Evolutionary conservation across 1,284 basidiomycete genomes (phyloP).

Genomic region (Rhodofomes roseus): DNA sequence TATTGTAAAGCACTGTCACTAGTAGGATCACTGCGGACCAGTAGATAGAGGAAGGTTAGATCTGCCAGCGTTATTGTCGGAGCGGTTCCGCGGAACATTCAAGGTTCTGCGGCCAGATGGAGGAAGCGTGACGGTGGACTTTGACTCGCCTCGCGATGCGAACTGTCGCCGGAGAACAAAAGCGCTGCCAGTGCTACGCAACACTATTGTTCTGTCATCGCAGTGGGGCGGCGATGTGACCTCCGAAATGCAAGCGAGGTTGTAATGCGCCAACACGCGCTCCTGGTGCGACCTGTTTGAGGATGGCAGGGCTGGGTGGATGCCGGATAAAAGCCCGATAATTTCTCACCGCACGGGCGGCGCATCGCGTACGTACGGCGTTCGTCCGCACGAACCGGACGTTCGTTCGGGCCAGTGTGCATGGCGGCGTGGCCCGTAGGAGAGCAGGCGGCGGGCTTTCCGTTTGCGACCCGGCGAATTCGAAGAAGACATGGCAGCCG

Average conservation of each 20-base stretch:
- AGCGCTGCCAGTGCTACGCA: neutral
- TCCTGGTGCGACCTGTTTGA: neutral
- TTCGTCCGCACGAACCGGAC: conserved; percentile 3
- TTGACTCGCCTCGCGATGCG: neutral
- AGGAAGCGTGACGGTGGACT: neutral
- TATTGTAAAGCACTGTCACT: neutral
- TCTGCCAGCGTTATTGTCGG: neutral
- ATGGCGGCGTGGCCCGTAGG: neutral
- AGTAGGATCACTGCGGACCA: neutral
- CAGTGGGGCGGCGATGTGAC: neutral
- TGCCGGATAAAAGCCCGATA: neutral
- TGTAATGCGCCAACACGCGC: neutral
- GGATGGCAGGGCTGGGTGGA: neutral
- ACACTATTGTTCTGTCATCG: neutral
- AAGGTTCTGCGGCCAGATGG: neutral
- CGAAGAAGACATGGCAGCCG: neutral
- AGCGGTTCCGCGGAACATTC: neutral
- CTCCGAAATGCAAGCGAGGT: neutral
- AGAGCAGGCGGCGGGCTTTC: neutral
- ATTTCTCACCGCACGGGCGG: conserved; percentile 6
- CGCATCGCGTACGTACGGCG: neutral
- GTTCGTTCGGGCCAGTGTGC: neutral
- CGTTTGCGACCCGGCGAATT: too few relatives aligned
- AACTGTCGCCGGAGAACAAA: neutral
- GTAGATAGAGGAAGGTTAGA: neutral